Conservation (phyloP, 2,329 filamentous ascomycete species). For the Alternaria solani region DNA sequence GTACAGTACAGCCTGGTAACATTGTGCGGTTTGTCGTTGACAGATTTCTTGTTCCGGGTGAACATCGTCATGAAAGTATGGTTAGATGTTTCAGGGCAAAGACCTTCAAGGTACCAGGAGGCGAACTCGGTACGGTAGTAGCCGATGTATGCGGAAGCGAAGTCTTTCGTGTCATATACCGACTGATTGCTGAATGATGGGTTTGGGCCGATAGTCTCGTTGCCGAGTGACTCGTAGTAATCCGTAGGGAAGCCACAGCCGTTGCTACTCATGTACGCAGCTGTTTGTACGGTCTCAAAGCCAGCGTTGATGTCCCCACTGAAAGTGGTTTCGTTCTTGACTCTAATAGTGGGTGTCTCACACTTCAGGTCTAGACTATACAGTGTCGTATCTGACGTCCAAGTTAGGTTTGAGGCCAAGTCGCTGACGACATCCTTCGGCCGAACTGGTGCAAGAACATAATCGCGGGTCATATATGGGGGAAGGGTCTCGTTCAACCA, state of each 20-base stretch:
- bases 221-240: too few species aligned
- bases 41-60: constrained; percentile 17
- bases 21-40: constrained; percentile 13
- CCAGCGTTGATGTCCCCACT: too few species aligned
- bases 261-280: too few species aligned
- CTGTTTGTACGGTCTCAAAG: too few species aligned
- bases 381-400: too few species aligned
- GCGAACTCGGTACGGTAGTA: constrained; percentile 47
- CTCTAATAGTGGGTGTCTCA: too few species aligned
- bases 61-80: constrained; percentile 39
- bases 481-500: constrained; percentile 59
- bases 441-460: constrained; percentile 27
- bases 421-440: too few species aligned
- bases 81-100: constrained; percentile 44
- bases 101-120: constrained; percentile 39
- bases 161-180: constrained; percentile 21
- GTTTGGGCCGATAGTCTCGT: not conserved
- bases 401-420: too few species aligned
- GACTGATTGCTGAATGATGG: not conserved
- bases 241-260: too few species aligned
- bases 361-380: too few species aligned
- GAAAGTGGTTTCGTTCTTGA: too few species aligned
- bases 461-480: constrained; percentile 55
- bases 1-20: constrained; percentile 34
- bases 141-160: constrained; percentile 54